Base-by-base conservation (phyloP, 257 asterid species). In the Parsonsia alboflavescens region DNA sequence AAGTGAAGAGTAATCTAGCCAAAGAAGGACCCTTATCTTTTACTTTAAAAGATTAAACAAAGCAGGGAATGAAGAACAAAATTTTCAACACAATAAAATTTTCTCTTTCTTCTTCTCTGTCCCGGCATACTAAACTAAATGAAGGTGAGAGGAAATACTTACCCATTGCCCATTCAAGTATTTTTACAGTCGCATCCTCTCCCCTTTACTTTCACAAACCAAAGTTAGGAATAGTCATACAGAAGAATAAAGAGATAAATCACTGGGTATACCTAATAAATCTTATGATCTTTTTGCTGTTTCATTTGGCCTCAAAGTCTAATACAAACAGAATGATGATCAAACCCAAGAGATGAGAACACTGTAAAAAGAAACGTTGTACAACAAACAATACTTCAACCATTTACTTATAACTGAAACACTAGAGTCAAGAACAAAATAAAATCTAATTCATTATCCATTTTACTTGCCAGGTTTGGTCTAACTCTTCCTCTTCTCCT, bases 321-420 rank as follows among this genome's bases (percentile, higher is more conserved):
- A 36, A 65, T 21, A 36, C 69, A 64, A 63, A 64, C 46, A 15
- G 30, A 50, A 21, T 54, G 19, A 72, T 33, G 26, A 72, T 56
- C 50, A 33, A 74, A 52, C 41, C 54, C 63, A 33, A 74, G 26
- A 65, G 26, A 74, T 28, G 4, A n/a, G 6, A 64, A 65, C 22
- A 21, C 17, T 39, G 41, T 17, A 65, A 16, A 21, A 39, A 65
- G 49, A 33, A 65, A 65, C 39, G 7, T 65, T 7, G 70, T 11
- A 19, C 26, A 19, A 63, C 12, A 63, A 39, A 33, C 24, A 39
- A 39, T 65, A 65, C 49, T 65, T 65, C 11, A 12, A 19, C 46
- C n/a, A 63, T 16, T n/a, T 28, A 39, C 9, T 39, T 15, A 5
- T 0, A 64, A 0, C 44, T 9, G 19, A 39, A 36, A 3, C 7